Evolutionary conservation across 257 asterid genomes (phyloP).

Genomic region (Knoxia roxburghii): DNA sequence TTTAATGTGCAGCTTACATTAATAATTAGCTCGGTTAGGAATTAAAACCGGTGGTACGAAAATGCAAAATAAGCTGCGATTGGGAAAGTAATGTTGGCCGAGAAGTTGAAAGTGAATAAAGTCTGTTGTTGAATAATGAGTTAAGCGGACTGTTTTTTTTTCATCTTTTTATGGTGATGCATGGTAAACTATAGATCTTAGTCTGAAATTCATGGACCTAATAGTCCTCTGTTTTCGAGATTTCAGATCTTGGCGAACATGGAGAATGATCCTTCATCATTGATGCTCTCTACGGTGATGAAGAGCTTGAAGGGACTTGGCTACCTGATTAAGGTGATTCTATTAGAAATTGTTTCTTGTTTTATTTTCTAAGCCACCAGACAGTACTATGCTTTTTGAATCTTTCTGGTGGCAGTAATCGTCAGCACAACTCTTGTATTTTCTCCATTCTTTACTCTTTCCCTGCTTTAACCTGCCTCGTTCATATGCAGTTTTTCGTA

Average conservation of each 20-base stretch:
- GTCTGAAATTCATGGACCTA: slow-evolving; percentile 15
- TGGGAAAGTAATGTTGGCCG: background rate
- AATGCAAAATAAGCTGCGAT: background rate
- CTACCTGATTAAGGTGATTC: slow-evolving; percentile 70
- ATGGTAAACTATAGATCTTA: no score
- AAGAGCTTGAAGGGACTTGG: slow-evolving; percentile 70
- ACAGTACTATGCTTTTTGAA: background rate
- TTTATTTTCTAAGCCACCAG: background rate
- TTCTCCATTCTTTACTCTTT: background rate
- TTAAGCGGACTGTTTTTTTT: background rate
- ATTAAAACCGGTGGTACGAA: background rate
- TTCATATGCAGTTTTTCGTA: background rate
- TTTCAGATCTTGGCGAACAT: slow-evolving; percentile 83
- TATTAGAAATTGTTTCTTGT: slow-evolving; percentile 10
- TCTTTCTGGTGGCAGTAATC: background rate
- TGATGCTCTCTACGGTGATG: slow-evolving; percentile 78
- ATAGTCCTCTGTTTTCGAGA: slow-evolving; percentile 19
- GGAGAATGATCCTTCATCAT: slow-evolving; percentile 71
- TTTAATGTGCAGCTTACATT: background rate
- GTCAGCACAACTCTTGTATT: background rate
- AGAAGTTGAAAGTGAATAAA: background rate
- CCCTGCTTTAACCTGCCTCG: background rate
- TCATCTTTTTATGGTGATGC: background rate
- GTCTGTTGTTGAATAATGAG: background rate
- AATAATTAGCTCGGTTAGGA: background rate